phyloP scores from a whole-genome alignment of 75 land plant species.

The Adiantum capillusveneris region DNA sequence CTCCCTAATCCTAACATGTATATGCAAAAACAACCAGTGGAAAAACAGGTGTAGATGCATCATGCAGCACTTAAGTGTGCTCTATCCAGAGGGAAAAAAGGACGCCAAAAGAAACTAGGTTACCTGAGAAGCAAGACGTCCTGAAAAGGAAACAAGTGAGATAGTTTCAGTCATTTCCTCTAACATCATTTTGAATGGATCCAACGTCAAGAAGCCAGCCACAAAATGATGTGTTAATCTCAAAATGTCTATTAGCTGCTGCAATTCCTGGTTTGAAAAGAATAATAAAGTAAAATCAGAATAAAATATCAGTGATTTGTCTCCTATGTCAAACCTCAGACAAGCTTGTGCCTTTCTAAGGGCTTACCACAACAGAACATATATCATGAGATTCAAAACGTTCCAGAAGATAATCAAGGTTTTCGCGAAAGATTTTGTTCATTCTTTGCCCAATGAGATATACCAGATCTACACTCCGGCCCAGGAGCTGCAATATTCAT shows the following conservation, averaged over 20 bases:
- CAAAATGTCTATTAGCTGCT: constrained; percentile 63
- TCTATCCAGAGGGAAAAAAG: not conserved
- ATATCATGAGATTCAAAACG: constrained; percentile 93
- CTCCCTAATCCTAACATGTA: too few species aligned
- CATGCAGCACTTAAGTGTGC: not conserved
- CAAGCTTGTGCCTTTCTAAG: not conserved
- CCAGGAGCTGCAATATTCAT: constrained; percentile 79
- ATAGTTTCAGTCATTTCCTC: constrained; percentile 89
- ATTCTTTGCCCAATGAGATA: constrained; percentile 71
- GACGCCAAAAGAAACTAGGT: not conserved
- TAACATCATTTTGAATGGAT: constrained; percentile 70
- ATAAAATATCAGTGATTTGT: too few species aligned
- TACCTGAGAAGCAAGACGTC: constrained; percentile 93
- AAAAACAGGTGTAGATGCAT: too few species aligned
- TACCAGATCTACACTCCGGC: constrained; percentile 78
- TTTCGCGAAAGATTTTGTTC: constrained; percentile 89
- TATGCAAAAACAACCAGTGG: too few species aligned
- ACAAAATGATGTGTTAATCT: constrained; percentile 64
- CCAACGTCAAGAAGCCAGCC: constrained; percentile 56
- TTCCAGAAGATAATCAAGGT: constrained; percentile 84
- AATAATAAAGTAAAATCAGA: not conserved
- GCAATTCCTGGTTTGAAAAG: constrained; percentile 58
- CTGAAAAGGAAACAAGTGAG: constrained; percentile 88
- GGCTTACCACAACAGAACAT: constrained; percentile 80
- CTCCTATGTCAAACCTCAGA: not conserved